These are phyloP conservation scores for Thalia dealbata DNA, from an alignment of 176 grass and related monocot genomes.

Conservation along the genomic window DNA sequence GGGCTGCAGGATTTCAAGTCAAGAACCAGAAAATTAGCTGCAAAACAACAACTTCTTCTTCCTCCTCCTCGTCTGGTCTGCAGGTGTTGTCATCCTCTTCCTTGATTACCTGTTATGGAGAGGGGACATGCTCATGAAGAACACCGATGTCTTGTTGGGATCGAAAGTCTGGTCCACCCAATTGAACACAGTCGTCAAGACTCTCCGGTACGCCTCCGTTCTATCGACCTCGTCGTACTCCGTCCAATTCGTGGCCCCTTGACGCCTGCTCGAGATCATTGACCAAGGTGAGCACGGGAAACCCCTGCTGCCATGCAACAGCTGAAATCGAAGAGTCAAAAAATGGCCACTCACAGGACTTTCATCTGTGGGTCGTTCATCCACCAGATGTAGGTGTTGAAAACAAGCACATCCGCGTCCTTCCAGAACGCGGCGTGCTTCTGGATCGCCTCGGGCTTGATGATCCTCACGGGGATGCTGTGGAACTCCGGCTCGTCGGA, in stretches of 20 bases:
- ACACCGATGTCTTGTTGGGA: slow-evolving; percentile 37
- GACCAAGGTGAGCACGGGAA: neutral
- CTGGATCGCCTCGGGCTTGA: slow-evolving; percentile 5
- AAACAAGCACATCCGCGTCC: neutral
- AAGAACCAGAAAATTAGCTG: no score
- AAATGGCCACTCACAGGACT: slow-evolving; percentile 4
- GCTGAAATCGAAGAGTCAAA: neutral
- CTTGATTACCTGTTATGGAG: slow-evolving; percentile 49
- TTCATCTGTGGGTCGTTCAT: slow-evolving; percentile 14
- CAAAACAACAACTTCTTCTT: no score
- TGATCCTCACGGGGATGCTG: slow-evolving; percentile 31
- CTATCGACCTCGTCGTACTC: slow-evolving; percentile 62
- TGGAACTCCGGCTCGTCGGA: slow-evolving; percentile 60
- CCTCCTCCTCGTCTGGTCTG: no score
- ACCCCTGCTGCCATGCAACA: neutral
- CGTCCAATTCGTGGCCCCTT: slow-evolving; percentile 47
- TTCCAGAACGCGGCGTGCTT: slow-evolving; percentile 10
- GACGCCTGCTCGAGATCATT: slow-evolving; percentile 29
- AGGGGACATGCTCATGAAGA: slow-evolving; percentile 89
- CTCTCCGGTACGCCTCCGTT: slow-evolving; percentile 40
- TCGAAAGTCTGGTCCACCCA: slow-evolving; percentile 60
- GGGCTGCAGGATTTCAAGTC: slow-evolving; percentile 24
- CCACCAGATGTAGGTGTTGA: slow-evolving; percentile 19
- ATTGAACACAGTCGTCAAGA: slow-evolving; percentile 46
- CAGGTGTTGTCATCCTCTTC: no score